These are phyloP conservation scores for Begonia loranthoides DNA, from an alignment of 306 rosid genomes.

Conservation along the genomic window DNA sequence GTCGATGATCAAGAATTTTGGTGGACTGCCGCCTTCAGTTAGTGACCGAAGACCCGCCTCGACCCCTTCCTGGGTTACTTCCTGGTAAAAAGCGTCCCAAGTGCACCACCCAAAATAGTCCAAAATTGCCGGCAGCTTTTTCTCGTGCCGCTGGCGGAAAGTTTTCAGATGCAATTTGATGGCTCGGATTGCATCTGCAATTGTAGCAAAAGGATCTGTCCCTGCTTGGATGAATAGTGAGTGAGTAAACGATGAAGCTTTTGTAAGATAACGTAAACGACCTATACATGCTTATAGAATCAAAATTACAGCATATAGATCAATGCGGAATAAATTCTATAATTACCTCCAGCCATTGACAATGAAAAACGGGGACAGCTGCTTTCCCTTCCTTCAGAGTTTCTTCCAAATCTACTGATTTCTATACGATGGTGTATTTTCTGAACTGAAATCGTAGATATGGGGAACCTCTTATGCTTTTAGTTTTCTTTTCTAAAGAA, in stretches of 20 bases:
- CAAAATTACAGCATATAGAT: too few species aligned
- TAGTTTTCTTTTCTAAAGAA: too few species aligned
- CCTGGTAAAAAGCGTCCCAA: slow-evolving; percentile 63
- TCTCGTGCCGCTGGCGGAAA: slow-evolving; percentile 67
- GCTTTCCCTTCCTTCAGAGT: too few species aligned
- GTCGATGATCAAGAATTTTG: slow-evolving; percentile 53
- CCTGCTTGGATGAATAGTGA: slow-evolving; percentile 51
- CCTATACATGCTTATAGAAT: too few species aligned
- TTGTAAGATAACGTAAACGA: too few species aligned
- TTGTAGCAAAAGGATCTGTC: slow-evolving; percentile 46
- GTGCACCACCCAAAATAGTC: slow-evolving; percentile 91
- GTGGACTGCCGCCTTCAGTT: slow-evolving; percentile 41
- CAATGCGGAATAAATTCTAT: too few species aligned
- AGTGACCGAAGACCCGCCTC: slow-evolving; percentile 46
- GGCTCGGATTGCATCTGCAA: slow-evolving; percentile 41
- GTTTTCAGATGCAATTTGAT: slow-evolving; percentile 43
- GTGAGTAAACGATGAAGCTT: slow-evolving; percentile 50
- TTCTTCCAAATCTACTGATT: too few species aligned
- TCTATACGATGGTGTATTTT: too few species aligned
- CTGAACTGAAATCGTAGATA: too few species aligned
- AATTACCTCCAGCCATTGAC: too few species aligned
- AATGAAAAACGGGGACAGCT: too few species aligned
- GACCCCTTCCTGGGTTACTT: slow-evolving; percentile 49
- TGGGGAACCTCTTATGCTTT: too few species aligned
- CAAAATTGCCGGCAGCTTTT: slow-evolving; percentile 45